Evolutionary conservation across 192 early-diverging fungal species (phyloP).

Genomic region (Chytriomyces sp.): DNA sequence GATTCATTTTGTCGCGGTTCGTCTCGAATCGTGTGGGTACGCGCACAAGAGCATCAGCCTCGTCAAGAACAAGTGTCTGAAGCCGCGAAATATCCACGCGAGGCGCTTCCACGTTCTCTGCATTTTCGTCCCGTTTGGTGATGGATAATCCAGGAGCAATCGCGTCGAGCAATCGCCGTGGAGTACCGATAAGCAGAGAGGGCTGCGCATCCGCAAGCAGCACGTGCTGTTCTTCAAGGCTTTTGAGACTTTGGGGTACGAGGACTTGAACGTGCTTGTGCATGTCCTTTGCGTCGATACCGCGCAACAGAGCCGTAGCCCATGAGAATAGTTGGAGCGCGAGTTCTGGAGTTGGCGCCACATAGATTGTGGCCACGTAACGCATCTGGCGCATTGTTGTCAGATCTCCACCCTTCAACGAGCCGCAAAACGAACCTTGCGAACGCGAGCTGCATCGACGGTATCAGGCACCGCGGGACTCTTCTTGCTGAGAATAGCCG

Average conservation of each 20-base stretch:
- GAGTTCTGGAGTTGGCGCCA: conserved; percentile 52
- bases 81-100: conserved; percentile 36
- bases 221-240: conserved; percentile 7
- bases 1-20: conserved; percentile 33
- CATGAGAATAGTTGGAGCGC: conserved; percentile 41
- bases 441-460: background rate
- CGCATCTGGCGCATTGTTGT: background rate
- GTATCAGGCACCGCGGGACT: background rate
- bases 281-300: conserved; percentile 1
- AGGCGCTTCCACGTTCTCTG: background rate
- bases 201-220: conserved; percentile 29
- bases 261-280: conserved; percentile 44
- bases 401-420: background rate
- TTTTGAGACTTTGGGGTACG: conserved; percentile 31
- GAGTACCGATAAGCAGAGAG: conserved; percentile 49
- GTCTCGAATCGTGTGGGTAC: conserved; percentile 33
- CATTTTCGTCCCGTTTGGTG: no score
- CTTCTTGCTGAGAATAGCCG: conserved; percentile 39
- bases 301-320: conserved; percentile 7
- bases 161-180: conserved; percentile 36
- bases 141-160: background rate
- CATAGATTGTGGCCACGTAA: conserved; percentile 38
- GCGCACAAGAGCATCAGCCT: conserved; percentile 45
- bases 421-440: background rate
- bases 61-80: conserved; percentile 50